Evolutionary conservation across 805 yeast species (phyloP).

Genomic region (Metschnikowia dekortorum): DNA sequence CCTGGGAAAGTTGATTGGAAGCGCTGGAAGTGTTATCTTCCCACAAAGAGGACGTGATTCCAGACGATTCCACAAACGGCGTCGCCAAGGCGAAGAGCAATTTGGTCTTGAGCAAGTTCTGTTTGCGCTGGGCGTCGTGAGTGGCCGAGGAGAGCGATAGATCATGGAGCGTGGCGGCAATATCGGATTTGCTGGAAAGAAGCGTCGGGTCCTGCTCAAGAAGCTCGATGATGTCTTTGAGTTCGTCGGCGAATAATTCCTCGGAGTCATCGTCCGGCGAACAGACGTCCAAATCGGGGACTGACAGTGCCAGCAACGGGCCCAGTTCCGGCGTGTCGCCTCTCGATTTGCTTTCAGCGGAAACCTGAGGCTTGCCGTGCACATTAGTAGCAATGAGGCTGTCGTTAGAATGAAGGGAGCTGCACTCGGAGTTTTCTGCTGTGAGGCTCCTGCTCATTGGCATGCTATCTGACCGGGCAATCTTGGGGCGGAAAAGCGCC

Average conservation of each 20-base stretch:
- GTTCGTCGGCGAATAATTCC: constrained; percentile 32
- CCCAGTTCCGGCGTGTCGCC: background rate
- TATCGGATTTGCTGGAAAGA: constrained; percentile 32
- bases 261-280: constrained; percentile 7
- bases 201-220: constrained; percentile 36
- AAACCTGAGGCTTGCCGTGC: background rate
- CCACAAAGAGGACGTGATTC: constrained; percentile 8
- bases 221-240: constrained; percentile 46
- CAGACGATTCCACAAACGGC: constrained; percentile 49
- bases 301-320: background rate
- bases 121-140: constrained; percentile 29
- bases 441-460: constrained; percentile 17
- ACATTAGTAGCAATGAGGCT: background rate
- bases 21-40: constrained; percentile 11
- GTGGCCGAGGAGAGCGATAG: constrained; percentile 44
- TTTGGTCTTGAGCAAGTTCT: constrained; percentile 40
- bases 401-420: background rate
- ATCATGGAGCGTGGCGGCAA: constrained; percentile 55
- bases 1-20: background rate
- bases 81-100: constrained; percentile 62
- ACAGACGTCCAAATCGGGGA: background rate
- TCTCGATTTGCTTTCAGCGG: background rate
- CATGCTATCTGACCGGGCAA: constrained; percentile 34
- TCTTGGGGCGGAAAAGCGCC: constrained; percentile 38
- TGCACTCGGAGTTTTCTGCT: background rate